Percentiles rank a stretch among this genome's conserved stretches.
These are phyloP conservation scores for Helianthus tuberosus DNA, from an alignment of 129 eudicot species.

Conservation along the genomic window DNA sequence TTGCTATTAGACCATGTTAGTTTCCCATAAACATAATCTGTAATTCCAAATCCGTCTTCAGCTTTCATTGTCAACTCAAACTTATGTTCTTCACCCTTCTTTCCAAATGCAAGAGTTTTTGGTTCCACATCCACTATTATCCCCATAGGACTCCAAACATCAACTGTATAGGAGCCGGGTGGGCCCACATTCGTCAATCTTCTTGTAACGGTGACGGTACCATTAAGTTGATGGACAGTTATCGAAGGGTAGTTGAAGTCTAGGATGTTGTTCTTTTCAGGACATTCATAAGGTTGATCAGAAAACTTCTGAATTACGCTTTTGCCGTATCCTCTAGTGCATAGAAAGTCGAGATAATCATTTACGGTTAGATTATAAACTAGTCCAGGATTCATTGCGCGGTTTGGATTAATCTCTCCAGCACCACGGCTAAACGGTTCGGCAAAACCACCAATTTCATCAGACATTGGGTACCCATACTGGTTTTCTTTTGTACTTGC, in stretches of 20 bases:
- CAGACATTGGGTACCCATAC: too few species aligned
- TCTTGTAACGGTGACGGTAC: slow-evolving; percentile 42
- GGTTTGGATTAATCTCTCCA: too few species aligned
- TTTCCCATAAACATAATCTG: slow-evolving; percentile 53
- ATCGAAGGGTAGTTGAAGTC: slow-evolving; percentile 81
- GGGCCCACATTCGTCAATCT: slow-evolving; percentile 76
- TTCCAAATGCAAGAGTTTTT: slow-evolving; percentile 33
- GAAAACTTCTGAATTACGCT: slow-evolving; percentile 39
- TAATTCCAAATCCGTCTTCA: neutral
- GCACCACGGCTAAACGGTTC: too few species aligned
- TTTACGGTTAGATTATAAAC: slow-evolving; percentile 60
- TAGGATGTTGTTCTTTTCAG: slow-evolving; percentile 27
- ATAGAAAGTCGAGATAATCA: slow-evolving; percentile 76
- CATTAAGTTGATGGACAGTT: slow-evolving; percentile 45
- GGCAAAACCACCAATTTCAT: too few species aligned
- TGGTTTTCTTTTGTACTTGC: too few species aligned
- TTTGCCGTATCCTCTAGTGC: slow-evolving; percentile 64
- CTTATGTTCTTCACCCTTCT: slow-evolving; percentile 48
- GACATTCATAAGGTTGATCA: slow-evolving; percentile 43
- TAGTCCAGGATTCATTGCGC: slow-evolving; percentile 8
- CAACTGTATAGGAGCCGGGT: slow-evolving; percentile 53
- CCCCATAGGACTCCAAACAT: slow-evolving; percentile 50
- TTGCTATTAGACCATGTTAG: slow-evolving; percentile 72
- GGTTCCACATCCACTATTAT: slow-evolving; percentile 48
- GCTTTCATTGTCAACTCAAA: slow-evolving; percentile 45